phyloP scores from a whole-genome alignment of 2,329 filamentous ascomycete genomes.

The Purpureocillium lavendulum region DNA sequence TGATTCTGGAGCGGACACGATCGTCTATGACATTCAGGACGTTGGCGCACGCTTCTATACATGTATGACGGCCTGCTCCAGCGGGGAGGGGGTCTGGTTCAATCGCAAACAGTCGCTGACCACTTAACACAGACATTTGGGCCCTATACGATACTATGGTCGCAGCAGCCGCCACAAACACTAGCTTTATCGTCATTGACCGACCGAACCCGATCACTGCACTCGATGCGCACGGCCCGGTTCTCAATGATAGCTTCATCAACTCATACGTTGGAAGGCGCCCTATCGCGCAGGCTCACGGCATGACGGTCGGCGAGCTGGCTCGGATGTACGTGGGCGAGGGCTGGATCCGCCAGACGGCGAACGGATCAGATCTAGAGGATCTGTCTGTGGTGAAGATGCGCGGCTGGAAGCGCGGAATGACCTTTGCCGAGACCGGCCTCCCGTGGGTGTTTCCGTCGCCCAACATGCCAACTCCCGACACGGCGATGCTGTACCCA shows the following conservation, averaged over 20 bases:
- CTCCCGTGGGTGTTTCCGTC: conserved; percentile 8
- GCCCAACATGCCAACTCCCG: conserved; percentile 8
- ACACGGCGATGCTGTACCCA: conserved; percentile 8
- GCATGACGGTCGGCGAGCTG: conserved; percentile 10
- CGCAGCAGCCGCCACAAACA: conserved; percentile 3
- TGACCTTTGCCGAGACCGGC: conserved; percentile 4
- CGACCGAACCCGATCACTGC: conserved; percentile 8
- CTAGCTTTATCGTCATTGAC: conserved; percentile 5
- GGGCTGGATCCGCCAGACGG: conserved; percentile 6
- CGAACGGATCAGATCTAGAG: neutral
- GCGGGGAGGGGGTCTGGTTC: too few species aligned
- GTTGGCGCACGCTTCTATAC: conserved; percentile 8
- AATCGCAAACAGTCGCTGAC: too few species aligned
- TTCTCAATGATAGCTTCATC: too few species aligned
- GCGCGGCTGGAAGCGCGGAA: conserved; percentile 7
- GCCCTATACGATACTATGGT: conserved; percentile 9
- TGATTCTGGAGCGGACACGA: conserved; percentile 8
- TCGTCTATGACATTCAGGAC: conserved; percentile 6
- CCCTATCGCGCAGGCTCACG: conserved; percentile 8
- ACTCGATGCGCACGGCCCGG: neutral
- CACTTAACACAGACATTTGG: conserved; percentile 7
- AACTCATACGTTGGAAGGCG: too few species aligned
- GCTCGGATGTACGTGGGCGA: conserved; percentile 6
- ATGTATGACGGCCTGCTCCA: too few species aligned
- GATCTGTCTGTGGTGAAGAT: conserved; percentile 5